These are phyloP conservation scores for Solioccasus polychromus DNA, from an alignment of 768 basidiomycete species.

Conservation along the genomic window DNA sequence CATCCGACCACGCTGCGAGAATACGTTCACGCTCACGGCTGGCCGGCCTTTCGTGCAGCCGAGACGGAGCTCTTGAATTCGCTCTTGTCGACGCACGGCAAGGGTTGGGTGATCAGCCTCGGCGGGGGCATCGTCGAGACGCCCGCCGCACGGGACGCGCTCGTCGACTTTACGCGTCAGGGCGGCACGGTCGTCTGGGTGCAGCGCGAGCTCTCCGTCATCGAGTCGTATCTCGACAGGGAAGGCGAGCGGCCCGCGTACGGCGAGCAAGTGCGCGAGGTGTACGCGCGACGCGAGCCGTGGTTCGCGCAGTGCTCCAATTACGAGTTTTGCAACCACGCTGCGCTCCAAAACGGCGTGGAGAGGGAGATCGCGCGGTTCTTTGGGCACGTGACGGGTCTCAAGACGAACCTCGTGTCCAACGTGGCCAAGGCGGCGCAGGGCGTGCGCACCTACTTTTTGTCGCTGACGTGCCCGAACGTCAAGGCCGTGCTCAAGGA, in stretches of 20 bases:
- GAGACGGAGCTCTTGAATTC: slow-evolving; percentile 71
- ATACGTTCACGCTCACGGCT: slow-evolving; percentile 81
- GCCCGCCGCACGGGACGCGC: slow-evolving; percentile 63
- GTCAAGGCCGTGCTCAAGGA: slow-evolving; percentile 62
- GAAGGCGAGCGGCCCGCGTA: slow-evolving; percentile 85
- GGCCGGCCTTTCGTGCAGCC: slow-evolving; percentile 84
- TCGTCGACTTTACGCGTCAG: slow-evolving; percentile 59
- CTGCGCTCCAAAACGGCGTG: slow-evolving; percentile 36
- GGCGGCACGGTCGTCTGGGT: slow-evolving; percentile 83
- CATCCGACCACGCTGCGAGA: slow-evolving; percentile 61
- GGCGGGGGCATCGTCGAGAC: slow-evolving; percentile 96
- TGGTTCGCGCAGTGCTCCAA: slow-evolving; percentile 84
- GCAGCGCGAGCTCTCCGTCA: slow-evolving; percentile 73
- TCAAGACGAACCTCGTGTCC: slow-evolving; percentile 58
- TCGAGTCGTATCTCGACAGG: slow-evolving; percentile 73
- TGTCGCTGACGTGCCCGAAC: slow-evolving; percentile 91
- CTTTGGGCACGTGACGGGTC: slow-evolving; percentile 84
- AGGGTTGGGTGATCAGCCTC: slow-evolving; percentile 77
- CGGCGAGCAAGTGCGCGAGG: slow-evolving; percentile 81
- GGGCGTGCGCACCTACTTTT: slow-evolving; percentile 81
- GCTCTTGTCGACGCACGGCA: slow-evolving; percentile 53
- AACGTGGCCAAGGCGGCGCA: slow-evolving; percentile 39
- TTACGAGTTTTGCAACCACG: slow-evolving; percentile 81
- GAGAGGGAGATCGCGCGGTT: slow-evolving; percentile 70
- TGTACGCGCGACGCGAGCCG: slow-evolving; percentile 77